A percentile compares a stretch with the other conserved stretches of the same genome.
Conservation (phyloP, 257 asterid genomes). For the Leptodermis oblonga region DNA sequence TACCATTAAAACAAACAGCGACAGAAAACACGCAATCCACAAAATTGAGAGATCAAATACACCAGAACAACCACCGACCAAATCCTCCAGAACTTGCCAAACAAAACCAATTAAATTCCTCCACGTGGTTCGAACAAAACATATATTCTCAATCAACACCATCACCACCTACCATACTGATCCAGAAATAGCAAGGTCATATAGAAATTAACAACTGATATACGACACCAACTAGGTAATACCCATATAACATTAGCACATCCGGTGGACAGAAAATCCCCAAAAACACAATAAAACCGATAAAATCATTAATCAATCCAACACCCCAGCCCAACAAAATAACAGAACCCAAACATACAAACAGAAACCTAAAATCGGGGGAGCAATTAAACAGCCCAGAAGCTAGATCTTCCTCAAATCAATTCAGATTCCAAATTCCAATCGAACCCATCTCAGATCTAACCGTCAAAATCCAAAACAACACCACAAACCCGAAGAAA, state of each 20-base stretch:
- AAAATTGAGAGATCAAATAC: neutral
- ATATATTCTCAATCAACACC: neutral
- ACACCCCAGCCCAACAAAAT: neutral
- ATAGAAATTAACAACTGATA: neutral
- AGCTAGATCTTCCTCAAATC: neutral
- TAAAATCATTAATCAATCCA: neutral
- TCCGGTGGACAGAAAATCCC: neutral
- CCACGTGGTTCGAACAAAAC: neutral
- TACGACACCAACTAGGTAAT: neutral
- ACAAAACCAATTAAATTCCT: neutral
- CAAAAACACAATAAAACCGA: neutral
- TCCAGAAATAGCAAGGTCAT: neutral
- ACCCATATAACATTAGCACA: neutral
- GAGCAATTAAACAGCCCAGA: neutral
- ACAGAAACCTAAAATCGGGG: neutral
- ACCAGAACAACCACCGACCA: neutral
- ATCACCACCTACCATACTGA: neutral
- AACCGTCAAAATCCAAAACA: neutral
- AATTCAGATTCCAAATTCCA: neutral
- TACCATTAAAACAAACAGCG: neutral
- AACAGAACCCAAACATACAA: neutral
- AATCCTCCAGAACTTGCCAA: neutral
- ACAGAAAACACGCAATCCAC: neutral
- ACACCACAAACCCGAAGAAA: neutral
- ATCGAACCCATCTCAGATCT: slow-evolving; percentile 13